These are phyloP conservation scores for Punica granatum DNA, from an alignment of 345 rosid species.

Conservation along the genomic window DNA sequence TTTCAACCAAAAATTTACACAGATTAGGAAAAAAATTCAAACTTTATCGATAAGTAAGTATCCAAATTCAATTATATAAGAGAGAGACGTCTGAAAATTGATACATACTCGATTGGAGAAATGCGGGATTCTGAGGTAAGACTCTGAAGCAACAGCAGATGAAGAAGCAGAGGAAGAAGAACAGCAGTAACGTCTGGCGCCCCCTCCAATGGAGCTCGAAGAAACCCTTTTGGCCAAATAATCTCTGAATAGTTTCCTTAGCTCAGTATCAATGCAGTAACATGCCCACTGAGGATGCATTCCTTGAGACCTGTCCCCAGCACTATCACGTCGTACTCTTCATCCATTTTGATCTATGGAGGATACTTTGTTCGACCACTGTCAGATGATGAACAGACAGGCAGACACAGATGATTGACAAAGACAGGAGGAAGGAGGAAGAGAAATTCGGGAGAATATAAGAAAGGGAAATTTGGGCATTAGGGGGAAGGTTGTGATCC, in stretches of 20 bases:
- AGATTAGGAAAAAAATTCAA: not conserved
- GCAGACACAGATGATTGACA: not conserved
- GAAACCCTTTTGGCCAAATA: slow-evolving; percentile 4
- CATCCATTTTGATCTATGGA: slow-evolving; percentile 44
- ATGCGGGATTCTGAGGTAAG: slow-evolving; percentile 47
- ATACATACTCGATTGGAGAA: slow-evolving; percentile 55
- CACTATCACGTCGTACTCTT: slow-evolving; percentile 89
- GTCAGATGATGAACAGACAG: not conserved
- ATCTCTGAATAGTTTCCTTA: not conserved
- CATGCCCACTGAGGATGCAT: slow-evolving; percentile 95
- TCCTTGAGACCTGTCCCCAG: slow-evolving; percentile 96
- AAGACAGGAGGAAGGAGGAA: not conserved
- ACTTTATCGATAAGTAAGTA: not conserved
- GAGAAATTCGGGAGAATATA: not conserved
- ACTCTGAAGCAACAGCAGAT: slow-evolving; percentile 8
- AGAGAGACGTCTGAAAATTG: not conserved
- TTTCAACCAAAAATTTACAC: not conserved
- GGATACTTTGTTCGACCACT: not conserved
- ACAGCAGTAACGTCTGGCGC: not conserved
- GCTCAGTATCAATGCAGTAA: no score
- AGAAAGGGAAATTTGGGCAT: no score
- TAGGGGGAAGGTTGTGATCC: not conserved
- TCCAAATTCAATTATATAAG: not conserved
- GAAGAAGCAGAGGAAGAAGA: slow-evolving; percentile 2
- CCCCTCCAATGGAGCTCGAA: not conserved